Evolutionary conservation across 345 rosid species (phyloP).

Genomic region (Moringa oleifera): DNA sequence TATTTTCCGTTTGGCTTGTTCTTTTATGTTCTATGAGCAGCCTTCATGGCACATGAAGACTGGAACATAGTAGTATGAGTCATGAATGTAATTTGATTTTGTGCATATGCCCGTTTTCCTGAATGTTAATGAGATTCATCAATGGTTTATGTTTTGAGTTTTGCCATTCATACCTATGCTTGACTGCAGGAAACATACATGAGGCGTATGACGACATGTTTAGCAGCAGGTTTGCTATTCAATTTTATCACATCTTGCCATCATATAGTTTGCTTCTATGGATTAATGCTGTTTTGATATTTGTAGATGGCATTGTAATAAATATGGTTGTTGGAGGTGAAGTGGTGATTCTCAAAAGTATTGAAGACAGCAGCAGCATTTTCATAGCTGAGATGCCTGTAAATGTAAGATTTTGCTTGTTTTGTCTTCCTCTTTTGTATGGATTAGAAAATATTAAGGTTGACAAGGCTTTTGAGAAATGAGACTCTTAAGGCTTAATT

Average conservation of each 20-base stretch:
- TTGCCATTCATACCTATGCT: neutral
- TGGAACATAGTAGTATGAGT: neutral
- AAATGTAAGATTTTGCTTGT: slow-evolving; percentile 39
- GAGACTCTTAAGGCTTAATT: neutral
- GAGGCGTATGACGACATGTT: slow-evolving; percentile 70
- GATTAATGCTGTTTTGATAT: slow-evolving; percentile 6
- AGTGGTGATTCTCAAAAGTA: slow-evolving; percentile 67
- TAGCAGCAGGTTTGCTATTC: slow-evolving; percentile 67
- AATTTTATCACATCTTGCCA: neutral
- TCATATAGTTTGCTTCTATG: slow-evolving; percentile 8
- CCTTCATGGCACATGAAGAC: neutral
- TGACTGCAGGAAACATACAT: slow-evolving; percentile 69
- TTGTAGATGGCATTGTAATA: slow-evolving; percentile 82
- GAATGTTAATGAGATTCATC: neutral
- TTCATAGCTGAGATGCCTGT: slow-evolving; percentile 90
- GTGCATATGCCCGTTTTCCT: neutral
- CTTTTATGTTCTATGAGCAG: neutral
- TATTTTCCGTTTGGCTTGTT: neutral
- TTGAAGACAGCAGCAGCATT: slow-evolving; percentile 68
- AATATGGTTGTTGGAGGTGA: slow-evolving; percentile 95
- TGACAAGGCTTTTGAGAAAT: neutral
- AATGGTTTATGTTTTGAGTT: neutral
- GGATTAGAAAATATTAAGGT: neutral
- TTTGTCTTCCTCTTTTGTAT: slow-evolving; percentile 2
- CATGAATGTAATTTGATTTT: no score